Evolutionary conservation across 2,329 filamentous ascomycete species (phyloP).

Genomic region (Dactylellina leptospora): DNA sequence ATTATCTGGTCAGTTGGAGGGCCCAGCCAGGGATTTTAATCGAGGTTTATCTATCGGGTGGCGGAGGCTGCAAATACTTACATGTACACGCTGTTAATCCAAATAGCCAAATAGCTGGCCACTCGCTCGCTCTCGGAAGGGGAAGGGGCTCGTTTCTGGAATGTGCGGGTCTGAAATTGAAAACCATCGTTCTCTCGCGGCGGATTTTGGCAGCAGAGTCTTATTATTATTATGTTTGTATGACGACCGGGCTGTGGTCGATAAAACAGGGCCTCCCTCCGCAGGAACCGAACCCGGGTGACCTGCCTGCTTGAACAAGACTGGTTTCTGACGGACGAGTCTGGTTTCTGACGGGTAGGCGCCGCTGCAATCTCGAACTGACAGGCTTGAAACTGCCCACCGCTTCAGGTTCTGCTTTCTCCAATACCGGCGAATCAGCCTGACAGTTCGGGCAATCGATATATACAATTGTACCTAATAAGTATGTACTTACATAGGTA

Average conservation of each 20-base stretch:
- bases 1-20: conserved; percentile 20
- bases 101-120: conserved; percentile 31
- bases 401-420: conserved; percentile 7
- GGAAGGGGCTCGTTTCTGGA: conserved; percentile 24
- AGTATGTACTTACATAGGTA: too few relatives aligned
- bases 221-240: too few relatives aligned
- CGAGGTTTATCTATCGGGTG: conserved; percentile 12
- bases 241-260: conserved; percentile 18
- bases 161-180: conserved; percentile 8
- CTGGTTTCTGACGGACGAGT: too few relatives aligned
- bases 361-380: conserved; percentile 38
- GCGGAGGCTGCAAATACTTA: conserved; percentile 44
- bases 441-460: too few relatives aligned
- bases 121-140: conserved; percentile 1
- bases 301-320: conserved; percentile 28
- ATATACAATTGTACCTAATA: too few relatives aligned
- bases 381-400: conserved; percentile 15
- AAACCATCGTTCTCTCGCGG: conserved; percentile 23
- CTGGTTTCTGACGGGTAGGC: conserved; percentile 47
- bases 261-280: conserved; percentile 32
- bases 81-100: too few relatives aligned
- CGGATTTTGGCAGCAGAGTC: too few relatives aligned
- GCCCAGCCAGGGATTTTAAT: neutral
- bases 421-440: neutral
- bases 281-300: conserved; percentile 36